Percentiles rank a stretch among this genome's conserved stretches.
These are phyloP conservation scores for Daldinia grandis DNA, from an alignment of 495 filamentous ascomycete species.

Conservation along the genomic window DNA sequence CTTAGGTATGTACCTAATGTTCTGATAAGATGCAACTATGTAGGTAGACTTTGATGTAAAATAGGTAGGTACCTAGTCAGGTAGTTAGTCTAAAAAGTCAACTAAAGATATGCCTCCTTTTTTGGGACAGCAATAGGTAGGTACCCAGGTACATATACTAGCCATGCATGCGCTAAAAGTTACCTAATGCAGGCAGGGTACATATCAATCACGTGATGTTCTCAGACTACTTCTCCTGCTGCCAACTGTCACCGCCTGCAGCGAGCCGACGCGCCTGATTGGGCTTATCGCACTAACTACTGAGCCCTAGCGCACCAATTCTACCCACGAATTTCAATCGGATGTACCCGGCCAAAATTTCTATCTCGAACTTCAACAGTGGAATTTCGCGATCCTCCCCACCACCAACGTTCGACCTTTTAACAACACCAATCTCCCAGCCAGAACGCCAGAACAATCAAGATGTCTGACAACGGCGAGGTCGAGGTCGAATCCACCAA, in stretches of 20 bases:
- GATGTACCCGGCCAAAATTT: constrained; percentile 48
- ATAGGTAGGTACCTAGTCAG: no score
- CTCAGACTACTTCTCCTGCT: neutral
- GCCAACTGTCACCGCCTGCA: constrained; percentile 14
- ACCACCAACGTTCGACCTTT: constrained; percentile 44
- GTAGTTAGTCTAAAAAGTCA: neutral
- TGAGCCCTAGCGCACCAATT: constrained; percentile 47
- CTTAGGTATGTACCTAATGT: no score
- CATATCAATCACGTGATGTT: neutral
- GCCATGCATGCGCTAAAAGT: neutral
- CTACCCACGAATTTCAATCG: constrained; percentile 45
- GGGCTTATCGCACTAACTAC: constrained; percentile 33
- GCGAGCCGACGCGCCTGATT: constrained; percentile 8
- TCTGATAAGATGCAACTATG: no score
- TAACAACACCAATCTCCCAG: constrained; percentile 18
- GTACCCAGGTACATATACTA: neutral
- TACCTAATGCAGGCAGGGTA: neutral
- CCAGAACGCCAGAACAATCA: constrained; percentile 53
- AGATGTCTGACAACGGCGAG: constrained; percentile 95
- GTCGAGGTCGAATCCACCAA: constrained; percentile 84
- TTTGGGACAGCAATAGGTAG: neutral
- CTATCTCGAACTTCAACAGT: constrained; percentile 39
- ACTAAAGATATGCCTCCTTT: neutral
- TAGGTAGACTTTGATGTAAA: no score
- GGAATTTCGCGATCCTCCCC: constrained; percentile 49